Evolutionary conservation across 1,284 basidiomycete species (phyloP).

Genomic region (Trametes pubescens): DNA sequence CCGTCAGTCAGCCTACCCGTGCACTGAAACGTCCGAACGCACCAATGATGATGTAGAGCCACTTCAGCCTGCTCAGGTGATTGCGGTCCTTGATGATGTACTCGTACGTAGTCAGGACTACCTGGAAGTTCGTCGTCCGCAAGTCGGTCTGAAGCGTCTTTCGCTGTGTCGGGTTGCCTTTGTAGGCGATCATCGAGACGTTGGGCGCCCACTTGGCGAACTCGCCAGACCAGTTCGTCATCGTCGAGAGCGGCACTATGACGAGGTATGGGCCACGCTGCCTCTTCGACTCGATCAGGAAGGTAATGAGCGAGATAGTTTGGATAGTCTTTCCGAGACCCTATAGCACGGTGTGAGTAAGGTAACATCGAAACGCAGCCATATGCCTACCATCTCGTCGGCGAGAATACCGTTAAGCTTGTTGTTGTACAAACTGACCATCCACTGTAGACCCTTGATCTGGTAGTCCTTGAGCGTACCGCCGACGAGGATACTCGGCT

Average conservation of each 20-base stretch:
- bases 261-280: constrained; percentile 97
- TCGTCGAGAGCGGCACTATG: constrained; percentile 97
- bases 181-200: constrained; percentile 90
- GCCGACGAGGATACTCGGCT: constrained; percentile 85
- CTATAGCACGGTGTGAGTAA: constrained; percentile 49
- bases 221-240: constrained; percentile 98
- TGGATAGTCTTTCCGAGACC: constrained; percentile 97
- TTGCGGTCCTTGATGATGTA: constrained; percentile 99
- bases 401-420: constrained; percentile 96
- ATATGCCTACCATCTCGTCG: constrained; percentile 89
- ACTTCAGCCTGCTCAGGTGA: constrained; percentile 90
- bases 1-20: constrained; percentile 2
- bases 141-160: constrained; percentile 79
- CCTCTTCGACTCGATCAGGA: constrained; percentile 93
- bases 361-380: no score
- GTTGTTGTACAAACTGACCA: constrained; percentile 99
- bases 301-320: constrained; percentile 96
- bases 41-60: constrained; percentile 99
- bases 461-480: constrained; percentile 95
- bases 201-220: constrained; percentile 97
- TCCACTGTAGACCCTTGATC: constrained; percentile 95
- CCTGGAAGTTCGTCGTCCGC: constrained; percentile 89
- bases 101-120: constrained; percentile 97
- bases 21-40: constrained; percentile 37
- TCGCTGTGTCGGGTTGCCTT: constrained; percentile 89